Evolutionary conservation across 352 stramenopile genomes (phyloP), one percentile per base, ranked within the genome.

Genomic region (Globisporangium mamillatum): DNA sequence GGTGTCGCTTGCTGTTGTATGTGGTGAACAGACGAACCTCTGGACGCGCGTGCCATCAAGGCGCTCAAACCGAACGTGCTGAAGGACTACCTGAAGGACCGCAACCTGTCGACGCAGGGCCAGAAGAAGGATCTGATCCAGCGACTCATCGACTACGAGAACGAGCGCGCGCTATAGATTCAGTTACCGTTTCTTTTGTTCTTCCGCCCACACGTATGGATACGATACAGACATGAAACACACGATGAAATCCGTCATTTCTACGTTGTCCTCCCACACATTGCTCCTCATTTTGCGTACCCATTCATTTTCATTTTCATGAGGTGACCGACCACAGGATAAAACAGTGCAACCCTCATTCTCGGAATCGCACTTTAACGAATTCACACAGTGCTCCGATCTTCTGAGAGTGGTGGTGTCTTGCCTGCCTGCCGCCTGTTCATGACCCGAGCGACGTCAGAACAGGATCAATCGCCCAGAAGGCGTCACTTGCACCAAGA

Each of bases 51-150:
- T 71, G 84, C 82, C 60, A 94, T 95, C 75, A 95, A 95, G 77
- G 78, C 77, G 29, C 76, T 97, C 20, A 97, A 97, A 77, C 89
- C 89, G 36, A 88, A 88, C 44, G 65, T 94, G 60, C 77, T 97
- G 53, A 97, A 97, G 81, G 88, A 97, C 64, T 90, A 95, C 74
- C 76, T 97, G 4, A 97, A 97, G 69, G 83, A 94, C 70, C 84
- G 87, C 46, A 64, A 80, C 12, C 68, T 97, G 64, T 95, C 89
- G 27, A 95, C 73, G 54, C 89, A 97, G 69, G 89, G 89, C 60
- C 85, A 97, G 73, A 95, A 95, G 79, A 95, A 94, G 72, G 88
- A 95, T 10, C 82, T 97, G 12, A 84, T 95, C 71, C 84, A 94
- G 80, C 86, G 89, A 48, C 83, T 97, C 60, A 92, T 95, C 64